Conservation (phyloP, 2,329 filamentous ascomycete genomes). For the Metarhizium sp. region DNA sequence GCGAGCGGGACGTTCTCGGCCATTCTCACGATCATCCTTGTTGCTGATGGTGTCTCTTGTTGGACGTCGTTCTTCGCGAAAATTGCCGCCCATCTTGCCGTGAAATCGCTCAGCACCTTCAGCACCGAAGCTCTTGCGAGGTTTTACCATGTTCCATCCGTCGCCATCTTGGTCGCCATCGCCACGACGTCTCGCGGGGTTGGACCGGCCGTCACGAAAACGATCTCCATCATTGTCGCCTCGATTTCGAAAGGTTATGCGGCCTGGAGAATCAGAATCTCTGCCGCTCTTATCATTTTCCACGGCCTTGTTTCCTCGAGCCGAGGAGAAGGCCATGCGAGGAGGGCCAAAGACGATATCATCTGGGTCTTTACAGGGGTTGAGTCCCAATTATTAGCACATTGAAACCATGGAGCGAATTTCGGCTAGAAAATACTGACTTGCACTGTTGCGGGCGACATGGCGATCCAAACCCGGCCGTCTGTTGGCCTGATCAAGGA, state of each 20-base stretch:
- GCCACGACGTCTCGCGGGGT: conserved; percentile 43
- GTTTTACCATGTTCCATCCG: conserved; percentile 66
- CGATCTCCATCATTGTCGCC: conserved; percentile 43
- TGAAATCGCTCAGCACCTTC: conserved; percentile 65
- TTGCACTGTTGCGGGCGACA: conserved; percentile 45
- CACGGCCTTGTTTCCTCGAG: conserved; percentile 45
- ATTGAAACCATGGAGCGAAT: neutral
- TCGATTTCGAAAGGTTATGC: conserved; percentile 47
- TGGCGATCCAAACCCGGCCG: conserved; percentile 44
- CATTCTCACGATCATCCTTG: conserved; percentile 46
- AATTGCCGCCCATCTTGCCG: conserved; percentile 50
- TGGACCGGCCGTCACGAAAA: conserved; percentile 36
- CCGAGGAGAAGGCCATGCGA: conserved; percentile 72
- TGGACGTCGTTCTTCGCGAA: conserved; percentile 32
- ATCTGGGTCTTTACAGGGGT: conserved; percentile 47
- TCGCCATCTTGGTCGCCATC: conserved; percentile 53
- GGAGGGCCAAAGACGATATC: conserved; percentile 82
- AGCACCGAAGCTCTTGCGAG: conserved; percentile 63
- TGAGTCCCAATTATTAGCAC: neutral
- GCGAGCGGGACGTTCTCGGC: conserved; percentile 36
- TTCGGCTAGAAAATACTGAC: conserved; percentile 29
- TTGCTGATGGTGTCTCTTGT: conserved; percentile 29
- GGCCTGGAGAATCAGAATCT: conserved; percentile 43
- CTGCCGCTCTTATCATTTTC: conserved; percentile 45
- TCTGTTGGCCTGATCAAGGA: conserved; percentile 40